Conservation (phyloP, 2,329 filamentous ascomycete species). For the Dactylonectria estremocensis region DNA sequence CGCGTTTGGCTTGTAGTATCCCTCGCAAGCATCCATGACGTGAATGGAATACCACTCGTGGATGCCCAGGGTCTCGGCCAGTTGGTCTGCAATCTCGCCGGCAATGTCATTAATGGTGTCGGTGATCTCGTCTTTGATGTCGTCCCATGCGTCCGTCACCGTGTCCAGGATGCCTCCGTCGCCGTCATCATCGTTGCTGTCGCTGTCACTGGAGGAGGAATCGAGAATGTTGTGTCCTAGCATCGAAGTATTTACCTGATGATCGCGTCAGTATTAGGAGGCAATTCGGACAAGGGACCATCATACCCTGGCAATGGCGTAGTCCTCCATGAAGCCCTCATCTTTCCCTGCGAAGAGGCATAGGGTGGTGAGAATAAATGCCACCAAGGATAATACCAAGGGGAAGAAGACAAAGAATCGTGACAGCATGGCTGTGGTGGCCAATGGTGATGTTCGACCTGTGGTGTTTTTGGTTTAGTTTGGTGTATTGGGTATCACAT, state of each 20-base stretch:
- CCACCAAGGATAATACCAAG: conserved; percentile 55
- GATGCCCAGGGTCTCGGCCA: conserved; percentile 62
- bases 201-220: conserved; percentile 35
- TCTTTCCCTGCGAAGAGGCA: conserved; percentile 59
- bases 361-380: conserved; percentile 58
- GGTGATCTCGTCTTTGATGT: conserved; percentile 53
- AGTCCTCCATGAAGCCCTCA: conserved; percentile 61
- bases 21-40: conserved; percentile 64
- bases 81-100: conserved; percentile 57
- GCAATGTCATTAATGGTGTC: conserved; percentile 58
- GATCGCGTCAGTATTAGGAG: conserved; percentile 8
- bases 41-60: conserved; percentile 68
- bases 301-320: conserved; percentile 58
- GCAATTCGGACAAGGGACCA: neutral
- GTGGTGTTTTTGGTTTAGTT: neutral
- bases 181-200: conserved; percentile 43
- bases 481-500: neutral
- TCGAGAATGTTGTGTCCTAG: conserved; percentile 55
- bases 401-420: conserved; percentile 55
- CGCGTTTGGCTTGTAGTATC: conserved; percentile 61
- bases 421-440: conserved; percentile 39
- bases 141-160: conserved; percentile 49
- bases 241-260: conserved; percentile 57
- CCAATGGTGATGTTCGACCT: neutral
- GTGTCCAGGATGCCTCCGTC: conserved; percentile 49